Conservation (phyloP, 805 yeast genomes). For the Pichia nakasei region DNA sequence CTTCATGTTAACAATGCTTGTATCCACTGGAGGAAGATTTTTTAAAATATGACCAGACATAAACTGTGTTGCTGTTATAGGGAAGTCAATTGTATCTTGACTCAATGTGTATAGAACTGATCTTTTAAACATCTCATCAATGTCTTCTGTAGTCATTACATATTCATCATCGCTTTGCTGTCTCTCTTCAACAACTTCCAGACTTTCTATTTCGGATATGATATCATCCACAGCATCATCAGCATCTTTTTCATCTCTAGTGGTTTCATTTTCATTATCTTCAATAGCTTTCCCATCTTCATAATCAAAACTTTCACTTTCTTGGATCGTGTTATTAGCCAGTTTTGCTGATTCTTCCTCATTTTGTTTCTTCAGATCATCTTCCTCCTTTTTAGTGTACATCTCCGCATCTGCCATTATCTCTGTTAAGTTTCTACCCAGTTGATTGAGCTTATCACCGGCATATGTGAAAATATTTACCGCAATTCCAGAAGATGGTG, state of each 20-base stretch:
- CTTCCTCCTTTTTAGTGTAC: background rate
- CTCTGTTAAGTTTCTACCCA: slow-evolving; percentile 31
- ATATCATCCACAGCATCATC: background rate
- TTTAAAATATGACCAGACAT: slow-evolving; percentile 60
- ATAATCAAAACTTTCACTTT: no score
- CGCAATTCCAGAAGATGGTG: slow-evolving; percentile 62
- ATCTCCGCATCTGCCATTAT: background rate
- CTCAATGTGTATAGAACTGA: slow-evolving; percentile 65
- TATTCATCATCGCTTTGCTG: slow-evolving; percentile 25
- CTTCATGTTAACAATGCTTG: slow-evolving; percentile 49
- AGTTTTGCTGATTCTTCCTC: slow-evolving; percentile 9
- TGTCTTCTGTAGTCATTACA: slow-evolving; percentile 46
- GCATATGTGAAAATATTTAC: slow-evolving; percentile 60
- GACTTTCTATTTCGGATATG: background rate
- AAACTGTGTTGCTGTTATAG: slow-evolving; percentile 66
- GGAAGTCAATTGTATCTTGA: slow-evolving; percentile 46
- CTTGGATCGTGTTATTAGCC: background rate
- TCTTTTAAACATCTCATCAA: slow-evolving; percentile 66
- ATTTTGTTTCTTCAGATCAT: slow-evolving; percentile 8
- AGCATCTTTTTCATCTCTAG: background rate
- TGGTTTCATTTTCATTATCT: background rate
- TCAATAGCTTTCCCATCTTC: slow-evolving; percentile 3
- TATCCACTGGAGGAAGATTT: slow-evolving; percentile 65
- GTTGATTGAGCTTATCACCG: slow-evolving; percentile 53
- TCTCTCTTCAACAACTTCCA: slow-evolving; percentile 6